These are phyloP conservation scores for Monilinia polystroma DNA, from an alignment of 2,329 filamentous ascomycete genomes.

Conservation along the genomic window DNA sequence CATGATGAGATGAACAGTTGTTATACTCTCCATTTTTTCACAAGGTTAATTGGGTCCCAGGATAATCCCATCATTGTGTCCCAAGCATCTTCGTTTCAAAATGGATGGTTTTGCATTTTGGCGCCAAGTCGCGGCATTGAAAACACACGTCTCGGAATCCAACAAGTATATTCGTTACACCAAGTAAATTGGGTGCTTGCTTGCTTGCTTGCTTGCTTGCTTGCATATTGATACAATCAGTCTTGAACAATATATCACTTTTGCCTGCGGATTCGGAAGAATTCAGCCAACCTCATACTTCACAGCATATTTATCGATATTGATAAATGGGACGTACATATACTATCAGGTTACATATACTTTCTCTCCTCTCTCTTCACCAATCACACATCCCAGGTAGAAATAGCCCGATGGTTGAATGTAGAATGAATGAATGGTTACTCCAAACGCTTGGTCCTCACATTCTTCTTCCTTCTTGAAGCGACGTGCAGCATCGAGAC, in stretches of 20 bases:
- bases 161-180: no score
- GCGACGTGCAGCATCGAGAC: conserved; percentile 1
- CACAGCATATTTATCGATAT: conserved; percentile 19
- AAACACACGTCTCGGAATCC: conserved; percentile 13
- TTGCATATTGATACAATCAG: neutral
- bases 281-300: conserved; percentile 18
- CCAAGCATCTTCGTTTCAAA: conserved; percentile 10
- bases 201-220: neutral
- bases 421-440: neutral
- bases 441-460: conserved; percentile 15
- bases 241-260: neutral
- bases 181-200: neutral
- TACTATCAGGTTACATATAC: neutral
- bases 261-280: neutral
- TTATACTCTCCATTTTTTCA: neutral
- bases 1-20: conserved; percentile 7
- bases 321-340: conserved; percentile 3
- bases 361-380: neutral
- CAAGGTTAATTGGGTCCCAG: conserved; percentile 4
- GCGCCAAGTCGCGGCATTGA: conserved; percentile 5
- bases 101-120: conserved; percentile 9
- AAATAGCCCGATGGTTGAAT: neutral
- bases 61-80: neutral
- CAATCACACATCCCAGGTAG: neutral
- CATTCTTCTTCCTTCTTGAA: neutral